phyloP scores from a whole-genome alignment of 2,329 filamentous ascomycete species.

The Neofusicoccum laricinum region DNA sequence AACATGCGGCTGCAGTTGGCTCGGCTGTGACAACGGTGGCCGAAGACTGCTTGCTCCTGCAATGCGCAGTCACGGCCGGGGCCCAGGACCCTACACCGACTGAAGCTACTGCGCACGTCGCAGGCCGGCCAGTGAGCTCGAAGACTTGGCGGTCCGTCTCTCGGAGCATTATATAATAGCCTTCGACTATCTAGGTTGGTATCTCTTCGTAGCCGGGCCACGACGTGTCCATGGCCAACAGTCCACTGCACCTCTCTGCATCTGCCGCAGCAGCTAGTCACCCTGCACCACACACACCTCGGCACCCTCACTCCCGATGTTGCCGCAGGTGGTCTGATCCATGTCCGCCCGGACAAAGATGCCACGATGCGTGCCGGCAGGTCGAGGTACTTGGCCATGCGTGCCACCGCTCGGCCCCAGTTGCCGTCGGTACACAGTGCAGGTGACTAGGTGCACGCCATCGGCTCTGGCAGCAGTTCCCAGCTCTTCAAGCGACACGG shows the following conservation, averaged over 20 bases:
- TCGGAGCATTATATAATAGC: slow-evolving; percentile 69
- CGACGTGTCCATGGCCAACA: slow-evolving; percentile 68
- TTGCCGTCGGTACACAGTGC: slow-evolving; percentile 76
- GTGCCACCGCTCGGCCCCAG: slow-evolving; percentile 69
- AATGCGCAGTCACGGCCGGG: slow-evolving; percentile 66
- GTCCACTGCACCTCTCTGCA: neutral
- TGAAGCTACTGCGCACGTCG: slow-evolving; percentile 58
- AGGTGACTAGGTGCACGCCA: slow-evolving; percentile 54
- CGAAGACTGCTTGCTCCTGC: slow-evolving; percentile 45
- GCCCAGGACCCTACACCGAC: slow-evolving; percentile 73
- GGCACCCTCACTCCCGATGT: slow-evolving; percentile 63
- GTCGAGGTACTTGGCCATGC: slow-evolving; percentile 61
- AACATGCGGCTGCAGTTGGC: slow-evolving; percentile 61
- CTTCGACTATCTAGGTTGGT: slow-evolving; percentile 72
- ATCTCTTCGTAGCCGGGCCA: slow-evolving; percentile 66
- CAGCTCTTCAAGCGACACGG: slow-evolving; percentile 45
- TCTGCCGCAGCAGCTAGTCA: slow-evolving; percentile 54
- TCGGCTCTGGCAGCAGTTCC: slow-evolving; percentile 30
- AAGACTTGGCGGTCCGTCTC: slow-evolving; percentile 65
- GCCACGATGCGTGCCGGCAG: slow-evolving; percentile 58
- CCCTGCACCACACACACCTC: slow-evolving; percentile 54
- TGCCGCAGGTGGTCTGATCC: slow-evolving; percentile 49
- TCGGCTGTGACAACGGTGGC: slow-evolving; percentile 64
- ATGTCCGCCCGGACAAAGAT: slow-evolving; percentile 65
- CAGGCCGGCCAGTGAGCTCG: slow-evolving; percentile 31